A percentile compares a stretch with the other conserved stretches of the same genome.
Conservation (phyloP, 805 yeast species). For the Huiozyma naganishii region DNA sequence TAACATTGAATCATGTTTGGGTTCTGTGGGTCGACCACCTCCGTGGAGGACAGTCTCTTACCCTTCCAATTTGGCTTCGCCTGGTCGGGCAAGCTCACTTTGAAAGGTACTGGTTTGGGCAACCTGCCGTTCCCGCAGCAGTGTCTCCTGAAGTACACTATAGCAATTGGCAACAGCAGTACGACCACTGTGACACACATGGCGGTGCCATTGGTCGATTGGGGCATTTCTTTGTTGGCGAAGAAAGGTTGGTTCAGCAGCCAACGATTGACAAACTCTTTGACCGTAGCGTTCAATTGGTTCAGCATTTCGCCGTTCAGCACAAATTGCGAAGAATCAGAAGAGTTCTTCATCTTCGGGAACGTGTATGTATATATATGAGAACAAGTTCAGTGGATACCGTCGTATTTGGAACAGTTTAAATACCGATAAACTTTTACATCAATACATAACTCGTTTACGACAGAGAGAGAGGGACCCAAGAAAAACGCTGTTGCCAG, state of each 20-base stretch:
- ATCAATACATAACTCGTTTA: too few species aligned
- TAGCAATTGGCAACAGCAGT: slow-evolving; percentile 9
- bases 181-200: slow-evolving; percentile 6
- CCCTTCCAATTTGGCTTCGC: slow-evolving; percentile 74
- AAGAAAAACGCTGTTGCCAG: too few species aligned
- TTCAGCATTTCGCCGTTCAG: not conserved
- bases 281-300: not conserved
- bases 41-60: slow-evolving; percentile 48
- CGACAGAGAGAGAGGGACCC: too few species aligned
- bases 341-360: too few species aligned
- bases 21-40: slow-evolving; percentile 45
- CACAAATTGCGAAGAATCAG: too few species aligned
- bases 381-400: too few species aligned
- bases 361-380: too few species aligned
- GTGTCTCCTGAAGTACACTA: slow-evolving; percentile 1
- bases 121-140: not conserved
- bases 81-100: slow-evolving; percentile 17
- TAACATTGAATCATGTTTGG: slow-evolving; percentile 67
- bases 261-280: not conserved
- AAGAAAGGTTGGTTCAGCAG: not conserved
- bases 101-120: slow-evolving; percentile 11
- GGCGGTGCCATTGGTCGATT: slow-evolving; percentile 1
- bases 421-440: too few species aligned
- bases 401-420: too few species aligned
- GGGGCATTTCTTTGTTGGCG: not conserved